phyloP scores from a whole-genome alignment of 176 grass and related monocot species.

The Carex pumila region DNA sequence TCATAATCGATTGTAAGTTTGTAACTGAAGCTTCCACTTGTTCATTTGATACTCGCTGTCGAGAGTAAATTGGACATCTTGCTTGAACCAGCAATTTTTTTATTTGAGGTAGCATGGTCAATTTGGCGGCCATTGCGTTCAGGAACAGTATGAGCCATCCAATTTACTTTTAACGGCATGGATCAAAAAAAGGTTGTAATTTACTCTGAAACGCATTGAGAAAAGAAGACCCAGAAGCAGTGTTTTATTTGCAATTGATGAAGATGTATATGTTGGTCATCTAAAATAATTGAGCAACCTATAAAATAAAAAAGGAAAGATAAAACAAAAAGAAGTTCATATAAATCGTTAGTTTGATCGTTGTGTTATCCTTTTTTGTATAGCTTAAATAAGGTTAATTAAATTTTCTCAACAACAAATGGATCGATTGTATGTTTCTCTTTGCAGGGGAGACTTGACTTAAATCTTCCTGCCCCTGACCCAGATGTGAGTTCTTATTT shows the following conservation, averaged over 20 bases:
- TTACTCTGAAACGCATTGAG: neutral
- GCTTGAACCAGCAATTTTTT: neutral
- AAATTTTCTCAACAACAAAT: neutral
- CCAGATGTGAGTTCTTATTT: conserved; percentile 66
- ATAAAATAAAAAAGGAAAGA: neutral
- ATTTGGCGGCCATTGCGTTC: neutral
- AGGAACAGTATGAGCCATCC: neutral
- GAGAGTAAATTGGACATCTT: neutral
- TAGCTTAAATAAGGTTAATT: neutral
- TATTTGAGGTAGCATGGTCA: neutral
- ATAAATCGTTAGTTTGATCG: neutral
- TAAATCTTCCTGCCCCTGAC: conserved; percentile 54
- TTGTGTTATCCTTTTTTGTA: neutral
- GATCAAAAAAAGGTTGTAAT: neutral
- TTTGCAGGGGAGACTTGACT: conserved; percentile 60
- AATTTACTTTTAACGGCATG: neutral
- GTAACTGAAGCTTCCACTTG: neutral
- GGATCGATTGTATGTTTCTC: conserved; percentile 1
- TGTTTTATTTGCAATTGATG: neutral
- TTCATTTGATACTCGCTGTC: neutral
- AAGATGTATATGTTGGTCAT: neutral
- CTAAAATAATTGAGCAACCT: neutral
- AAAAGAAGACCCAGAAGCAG: neutral
- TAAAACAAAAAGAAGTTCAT: neutral
- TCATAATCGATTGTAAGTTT: neutral